phyloP scores from a whole-genome alignment of 2,329 filamentous ascomycete species.

The Rhynchosporium secalis region DNA sequence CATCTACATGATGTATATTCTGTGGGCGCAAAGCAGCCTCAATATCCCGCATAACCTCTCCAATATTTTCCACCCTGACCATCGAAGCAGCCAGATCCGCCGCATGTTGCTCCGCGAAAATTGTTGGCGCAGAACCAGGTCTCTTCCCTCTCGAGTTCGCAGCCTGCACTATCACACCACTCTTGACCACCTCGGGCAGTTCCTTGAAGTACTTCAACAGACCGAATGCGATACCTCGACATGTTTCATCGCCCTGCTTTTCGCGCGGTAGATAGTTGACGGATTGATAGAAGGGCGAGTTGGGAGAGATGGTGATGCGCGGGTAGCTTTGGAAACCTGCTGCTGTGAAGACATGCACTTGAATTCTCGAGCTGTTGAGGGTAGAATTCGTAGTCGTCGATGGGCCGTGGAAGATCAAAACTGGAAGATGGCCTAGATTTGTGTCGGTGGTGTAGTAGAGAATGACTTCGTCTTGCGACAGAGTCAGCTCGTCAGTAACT shows the following conservation, averaged over 20 bases:
- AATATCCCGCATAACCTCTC: constrained; percentile 71
- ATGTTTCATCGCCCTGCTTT: constrained; percentile 92
- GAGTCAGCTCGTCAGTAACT: constrained; percentile 72
- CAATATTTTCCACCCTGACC: constrained; percentile 75
- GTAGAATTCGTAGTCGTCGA: constrained; percentile 87
- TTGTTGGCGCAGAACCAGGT: constrained; percentile 58
- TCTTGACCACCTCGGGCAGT: constrained; percentile 74
- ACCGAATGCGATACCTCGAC: constrained; percentile 86
- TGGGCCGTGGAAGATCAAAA: constrained; percentile 89
- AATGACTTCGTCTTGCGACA: constrained; percentile 78
- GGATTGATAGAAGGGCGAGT: constrained; percentile 85
- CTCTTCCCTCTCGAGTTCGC: constrained; percentile 48
- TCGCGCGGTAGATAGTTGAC: constrained; percentile 89
- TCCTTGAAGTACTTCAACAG: constrained; percentile 94
- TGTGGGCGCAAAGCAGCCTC: constrained; percentile 77
- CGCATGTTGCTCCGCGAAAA: constrained; percentile 91
- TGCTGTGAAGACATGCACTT: constrained; percentile 87
- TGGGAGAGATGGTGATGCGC: constrained; percentile 89
- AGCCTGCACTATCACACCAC: constrained; percentile 59
- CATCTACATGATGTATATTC: constrained; percentile 78
- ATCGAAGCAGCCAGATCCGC: constrained; percentile 86
- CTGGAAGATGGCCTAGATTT: constrained; percentile 74
- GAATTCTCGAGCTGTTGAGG: constrained; percentile 87
- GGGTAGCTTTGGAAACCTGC: constrained; percentile 88
- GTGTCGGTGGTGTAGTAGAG: constrained; percentile 90